Base-by-base conservation (phyloP, 1,139 yeast species). In the Pichia inconspicua region DNA sequence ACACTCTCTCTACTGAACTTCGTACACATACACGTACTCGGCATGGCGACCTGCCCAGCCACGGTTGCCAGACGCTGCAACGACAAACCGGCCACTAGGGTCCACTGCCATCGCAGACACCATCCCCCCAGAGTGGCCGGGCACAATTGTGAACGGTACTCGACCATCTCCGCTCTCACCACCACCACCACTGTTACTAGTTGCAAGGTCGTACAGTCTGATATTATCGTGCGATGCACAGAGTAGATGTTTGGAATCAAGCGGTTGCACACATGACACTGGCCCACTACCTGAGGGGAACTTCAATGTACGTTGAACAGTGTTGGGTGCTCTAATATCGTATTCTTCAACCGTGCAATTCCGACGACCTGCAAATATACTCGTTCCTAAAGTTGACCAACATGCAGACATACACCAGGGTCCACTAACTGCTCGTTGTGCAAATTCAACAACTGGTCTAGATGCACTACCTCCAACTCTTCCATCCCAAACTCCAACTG, bases 331-430 rank as follows among this genome's bases (percentile, higher is more conserved):
- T 44, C 82, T 77, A 15, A 92, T 60, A 42, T 89, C 88, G 53
- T 82, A 82, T 63, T 88, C 96, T 57, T 92, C 97, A 5, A 90
- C 89, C 0, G 84, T 74, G 42, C 94, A 84, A 63, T 90, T 92
- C 63, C 98, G 77, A 55, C 98, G 75, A 1, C 98, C 98, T 4
- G 82, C 89, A 59, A 75, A 92, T 14, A 90, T 74, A 43, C 98
- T 98, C 59, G 84, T 82, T 48, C 98, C 98, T 58, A 83, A 82
- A 48, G 74, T 72, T 6, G 96, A 83, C 97, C 97, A 94, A 46
- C 88, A 78, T 0, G 96, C 82, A n/a, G 88, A 77, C 77, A 85
- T 82, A 66, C 96, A 84, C 97, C 97, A 92, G 0, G 98, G 98
- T 1, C 32, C 32, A 30, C 32, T 30, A 30, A 5, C 11, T 9